A percentile compares a stretch with the other conserved stretches of the same genome.
Evolutionary conservation across 768 basidiomycete genomes (phyloP).

Genomic region (Auricularia heimuer): DNA sequence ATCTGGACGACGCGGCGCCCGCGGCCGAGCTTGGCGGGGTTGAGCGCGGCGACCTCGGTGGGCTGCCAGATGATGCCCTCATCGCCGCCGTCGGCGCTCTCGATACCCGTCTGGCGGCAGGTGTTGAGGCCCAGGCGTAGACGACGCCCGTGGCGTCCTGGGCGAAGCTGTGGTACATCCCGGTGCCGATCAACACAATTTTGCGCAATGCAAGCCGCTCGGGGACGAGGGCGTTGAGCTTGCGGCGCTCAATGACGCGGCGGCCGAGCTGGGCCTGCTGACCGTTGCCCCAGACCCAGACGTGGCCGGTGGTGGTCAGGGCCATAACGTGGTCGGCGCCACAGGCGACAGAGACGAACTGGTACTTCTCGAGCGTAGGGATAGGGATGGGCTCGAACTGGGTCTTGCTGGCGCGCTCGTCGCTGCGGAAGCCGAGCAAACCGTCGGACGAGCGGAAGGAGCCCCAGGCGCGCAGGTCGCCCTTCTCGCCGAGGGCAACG

Average conservation of each 20-base stretch:
- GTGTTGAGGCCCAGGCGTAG: conserved; percentile 37
- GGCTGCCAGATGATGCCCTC: conserved; percentile 55
- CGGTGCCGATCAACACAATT: conserved; percentile 33
- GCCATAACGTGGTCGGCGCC: conserved; percentile 40
- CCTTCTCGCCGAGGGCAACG: conserved; percentile 31
- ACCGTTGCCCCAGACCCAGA: conserved; percentile 37
- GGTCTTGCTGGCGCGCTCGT: conserved; percentile 16
- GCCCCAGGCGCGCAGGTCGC: conserved; percentile 34
- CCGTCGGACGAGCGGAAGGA: conserved; percentile 29
- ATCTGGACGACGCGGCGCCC: conserved; percentile 64
- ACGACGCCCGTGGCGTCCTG: conserved; percentile 31
- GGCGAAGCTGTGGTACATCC: conserved; percentile 38
- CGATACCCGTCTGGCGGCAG: conserved; percentile 57
- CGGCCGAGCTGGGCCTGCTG: conserved; percentile 37
- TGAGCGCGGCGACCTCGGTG: conserved; percentile 51
- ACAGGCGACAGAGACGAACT: conserved; percentile 11
- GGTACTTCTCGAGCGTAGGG: conserved; percentile 4
- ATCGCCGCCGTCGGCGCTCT: conserved; percentile 30
- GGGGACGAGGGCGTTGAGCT: conserved; percentile 32
- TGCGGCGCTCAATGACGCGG: conserved; percentile 31
- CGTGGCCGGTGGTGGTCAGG: conserved; percentile 34
- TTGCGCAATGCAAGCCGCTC: conserved; percentile 29
- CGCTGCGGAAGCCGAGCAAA: conserved; percentile 22
- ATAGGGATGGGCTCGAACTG: conserved; percentile 8
- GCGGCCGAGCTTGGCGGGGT: conserved; percentile 42